Base-by-base conservation (phyloP, 257 asterid species). In the Galeopsis tetrahit region DNA sequence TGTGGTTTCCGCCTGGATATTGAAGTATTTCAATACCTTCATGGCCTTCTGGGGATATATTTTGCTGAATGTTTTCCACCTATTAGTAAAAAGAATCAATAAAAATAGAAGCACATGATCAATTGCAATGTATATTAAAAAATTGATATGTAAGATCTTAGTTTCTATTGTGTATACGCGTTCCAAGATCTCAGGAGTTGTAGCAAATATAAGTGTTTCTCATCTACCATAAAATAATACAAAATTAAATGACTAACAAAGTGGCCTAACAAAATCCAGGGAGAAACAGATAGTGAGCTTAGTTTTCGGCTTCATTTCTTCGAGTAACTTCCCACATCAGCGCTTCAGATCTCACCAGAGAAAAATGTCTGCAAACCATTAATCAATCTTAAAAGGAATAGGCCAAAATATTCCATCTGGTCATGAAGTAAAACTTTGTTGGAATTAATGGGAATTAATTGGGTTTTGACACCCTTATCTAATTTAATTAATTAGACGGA, bases 121-220 rank as follows among this genome's bases (percentile, higher is more conserved):
- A 46, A 31, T 40, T 11, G 65, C 6, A 55, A 63, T 40, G 73
- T 42, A n/a, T 70, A 28, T 66, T 55, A 66, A 67, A 72, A 48
- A 77, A 65, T 40, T 44, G 66, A 94, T 88, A 85, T 94, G 98
- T 71, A 94, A 66, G n/a, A n/a, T n/a, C n/a, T n/a, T n/a, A n/a
- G n/a, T n/a, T n/a, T n/a, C n/a, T n/a, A n/a, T n/a, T n/a, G n/a
- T n/a, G n/a, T n/a, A n/a, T n/a, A n/a, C n/a, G 56, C 99, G 91
- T 86, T 94, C 98, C 85, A 94, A 84, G 81, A 94, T 87, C 82
- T 88, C 98, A 4, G 99, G 99, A 60, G 97, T 94, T 88, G 95
- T 69, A 73, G 79, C 75, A 80, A 51, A 73, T 35, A 56, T 73
- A 36, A 79, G 71, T 28, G 21, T 65, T 72, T 28, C 53, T 35